These are phyloP conservation scores for Trichosporon faecale DNA, from an alignment of 1,284 basidiomycete genomes.

Conservation along the genomic window DNA sequence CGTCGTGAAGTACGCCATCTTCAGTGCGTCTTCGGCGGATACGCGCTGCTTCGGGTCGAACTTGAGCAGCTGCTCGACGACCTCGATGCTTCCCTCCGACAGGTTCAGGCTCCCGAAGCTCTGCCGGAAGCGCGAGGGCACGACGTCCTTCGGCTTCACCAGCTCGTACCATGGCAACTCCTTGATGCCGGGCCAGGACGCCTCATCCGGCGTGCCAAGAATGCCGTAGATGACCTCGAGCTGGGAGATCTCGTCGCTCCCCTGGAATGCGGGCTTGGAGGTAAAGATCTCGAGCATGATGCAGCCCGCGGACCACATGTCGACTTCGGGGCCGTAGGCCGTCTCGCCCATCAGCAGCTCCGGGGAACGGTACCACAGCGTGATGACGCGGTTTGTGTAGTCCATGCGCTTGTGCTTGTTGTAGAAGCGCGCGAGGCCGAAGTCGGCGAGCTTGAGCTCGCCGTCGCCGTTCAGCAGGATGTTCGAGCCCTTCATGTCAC, in stretches of 20 bases:
- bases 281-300: constrained; percentile 98
- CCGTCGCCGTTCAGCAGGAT: constrained; percentile 91
- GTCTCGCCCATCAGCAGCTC: constrained; percentile 95
- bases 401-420: constrained; percentile 79
- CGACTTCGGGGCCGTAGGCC: constrained; percentile 96
- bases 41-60: constrained; percentile 78
- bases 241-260: constrained; percentile 95
- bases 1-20: constrained; percentile 73
- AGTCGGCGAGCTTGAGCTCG: constrained; percentile 93
- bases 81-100: constrained; percentile 73
- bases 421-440: constrained; percentile 96
- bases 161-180: constrained; percentile 97
- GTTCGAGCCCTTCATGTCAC: constrained; percentile 98
- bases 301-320: constrained; percentile 99
- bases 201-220: constrained; percentile 80
- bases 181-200: constrained; percentile 76
- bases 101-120: constrained; percentile 76
- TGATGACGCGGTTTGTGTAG: constrained; percentile 98
- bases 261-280: constrained; percentile 91
- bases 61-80: constrained; percentile 76
- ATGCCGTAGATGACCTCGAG: constrained; percentile 86
- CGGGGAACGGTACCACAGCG: constrained; percentile 96
- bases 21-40: constrained; percentile 74
- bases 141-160: constrained; percentile 72
- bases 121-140: constrained; percentile 71